These are phyloP conservation scores for Podaxis sp. DNA, from an alignment of 768 basidiomycete species.

Conservation along the genomic window DNA sequence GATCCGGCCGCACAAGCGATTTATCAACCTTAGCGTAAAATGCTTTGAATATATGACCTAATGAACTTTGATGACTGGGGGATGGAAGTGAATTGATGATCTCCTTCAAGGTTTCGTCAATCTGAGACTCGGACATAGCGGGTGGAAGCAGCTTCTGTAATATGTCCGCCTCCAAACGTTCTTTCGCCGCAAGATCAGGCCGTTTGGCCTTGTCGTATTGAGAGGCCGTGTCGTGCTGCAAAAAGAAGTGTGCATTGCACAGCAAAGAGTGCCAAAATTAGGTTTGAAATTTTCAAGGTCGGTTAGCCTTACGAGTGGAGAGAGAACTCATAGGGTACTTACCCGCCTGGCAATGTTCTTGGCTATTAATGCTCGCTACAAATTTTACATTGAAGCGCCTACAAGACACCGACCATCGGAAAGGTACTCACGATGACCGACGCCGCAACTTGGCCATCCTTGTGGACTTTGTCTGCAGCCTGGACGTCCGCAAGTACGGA, in stretches of 20 bases:
- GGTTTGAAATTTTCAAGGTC: not conserved
- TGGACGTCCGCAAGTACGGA: slow-evolving; percentile 71
- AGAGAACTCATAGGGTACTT: slow-evolving; percentile 22
- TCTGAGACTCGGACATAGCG: slow-evolving; percentile 49
- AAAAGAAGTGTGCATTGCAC: not conserved
- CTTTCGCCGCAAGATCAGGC: slow-evolving; percentile 63
- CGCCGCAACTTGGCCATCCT: slow-evolving; percentile 36
- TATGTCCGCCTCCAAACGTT: slow-evolving; percentile 53
- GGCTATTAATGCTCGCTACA: slow-evolving; percentile 44
- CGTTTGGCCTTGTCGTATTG: slow-evolving; percentile 59
- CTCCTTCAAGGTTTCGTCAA: slow-evolving; percentile 49
- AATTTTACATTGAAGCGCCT: not conserved
- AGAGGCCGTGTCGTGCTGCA: slow-evolving; percentile 56
- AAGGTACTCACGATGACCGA: slow-evolving; percentile 40
- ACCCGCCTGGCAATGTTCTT: slow-evolving; percentile 62
- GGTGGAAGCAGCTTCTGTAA: slow-evolving; percentile 60
- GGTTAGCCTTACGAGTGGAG: not conserved
- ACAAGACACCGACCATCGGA: not conserved
- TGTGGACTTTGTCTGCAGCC: slow-evolving; percentile 57
- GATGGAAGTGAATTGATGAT: slow-evolving; percentile 33
- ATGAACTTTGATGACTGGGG: slow-evolving; percentile 30
- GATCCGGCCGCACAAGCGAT: slow-evolving; percentile 50
- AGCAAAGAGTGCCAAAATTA: not conserved
- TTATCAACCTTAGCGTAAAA: slow-evolving; percentile 66
- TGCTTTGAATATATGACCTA: slow-evolving; percentile 55